Base-by-base conservation (phyloP, 805 yeast species). In the Yamadazyma scolyti region DNA sequence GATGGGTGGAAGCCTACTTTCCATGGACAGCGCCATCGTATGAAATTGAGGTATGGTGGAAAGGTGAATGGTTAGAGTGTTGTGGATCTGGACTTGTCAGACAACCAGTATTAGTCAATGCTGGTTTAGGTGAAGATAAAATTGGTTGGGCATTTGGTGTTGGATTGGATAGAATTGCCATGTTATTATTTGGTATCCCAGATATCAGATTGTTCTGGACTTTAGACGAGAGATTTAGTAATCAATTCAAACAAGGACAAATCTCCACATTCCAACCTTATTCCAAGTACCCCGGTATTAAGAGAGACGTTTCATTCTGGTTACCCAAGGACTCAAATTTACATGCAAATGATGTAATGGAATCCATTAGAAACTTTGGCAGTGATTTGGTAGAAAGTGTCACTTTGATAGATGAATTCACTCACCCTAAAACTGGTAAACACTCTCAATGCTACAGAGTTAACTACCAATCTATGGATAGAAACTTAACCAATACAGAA, bases 41-140 rank as follows among this genome's bases (percentile, higher is more conserved):
- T 94, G 97, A 93, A 51, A 87, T 94, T 44, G 98, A 93, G 59
- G 96, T 93, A 4, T 88, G 94, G 89, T 93, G 97, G 97, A 85
- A 88, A 52, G 95, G 93, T 31, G 95, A 89, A 45, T 93, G 98
- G 98, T 68, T 93, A 20, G 98, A 93, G 61, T 79, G 95, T 54
- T 86, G 96, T 50, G 98, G 98, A 0, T 86, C 95, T 60, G 98
- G 98, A 16, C 71, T 90, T 21, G 95, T 88, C 6, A 78, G 77
- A 43, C 82, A 86, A 44, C 77, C 77, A 29, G 95, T 90, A 1
- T 65, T 87, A 22, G 63, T 74, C 14, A 82, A 81, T 43, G 74
- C 96, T 1, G 94, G 86, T 0, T 65, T 80, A 30, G 36, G 45
- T 4, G 60, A 71, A 15, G 71, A 77, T 37, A 73, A 78, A 15